Evolutionary conservation across 2,329 filamentous ascomycete genomes (phyloP).

Genomic region (Cladosporium austrohemisphaericum): DNA sequence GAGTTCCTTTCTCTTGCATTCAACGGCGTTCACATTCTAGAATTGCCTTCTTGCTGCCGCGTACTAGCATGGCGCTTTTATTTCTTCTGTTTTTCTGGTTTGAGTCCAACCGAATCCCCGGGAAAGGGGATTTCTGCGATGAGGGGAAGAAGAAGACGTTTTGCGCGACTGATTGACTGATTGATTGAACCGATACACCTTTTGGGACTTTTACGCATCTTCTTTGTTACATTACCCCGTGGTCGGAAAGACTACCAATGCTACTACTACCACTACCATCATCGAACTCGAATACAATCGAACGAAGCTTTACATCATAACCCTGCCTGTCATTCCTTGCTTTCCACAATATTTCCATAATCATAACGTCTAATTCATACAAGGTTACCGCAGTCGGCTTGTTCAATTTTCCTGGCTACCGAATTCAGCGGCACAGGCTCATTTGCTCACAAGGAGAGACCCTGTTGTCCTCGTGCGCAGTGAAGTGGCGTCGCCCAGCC

Average conservation of each 20-base stretch:
- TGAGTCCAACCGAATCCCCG: not conserved
- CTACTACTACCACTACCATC: not conserved
- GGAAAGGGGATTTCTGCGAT: not conserved
- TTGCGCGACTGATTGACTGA: slow-evolving; percentile 3
- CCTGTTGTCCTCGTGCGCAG: too few relatives aligned
- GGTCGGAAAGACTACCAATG: slow-evolving; percentile 1
- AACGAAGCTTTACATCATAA: not conserved
- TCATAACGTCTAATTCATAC: too few relatives aligned
- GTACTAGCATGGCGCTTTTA: slow-evolving; percentile 9
- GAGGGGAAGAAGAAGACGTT: not conserved
- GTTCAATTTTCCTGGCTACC: too few relatives aligned
- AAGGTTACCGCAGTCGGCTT: too few relatives aligned
- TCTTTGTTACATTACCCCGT: slow-evolving; percentile 11
- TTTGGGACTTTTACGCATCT: slow-evolving; percentile 12
- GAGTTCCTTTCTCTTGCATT: slow-evolving; percentile 8
- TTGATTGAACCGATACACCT: slow-evolving; percentile 10
- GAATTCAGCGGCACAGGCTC: too few relatives aligned
- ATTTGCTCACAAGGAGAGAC: too few relatives aligned
- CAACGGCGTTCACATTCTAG: slow-evolving; percentile 1
- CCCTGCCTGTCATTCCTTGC: not conserved
- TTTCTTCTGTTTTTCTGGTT: slow-evolving; percentile 1
- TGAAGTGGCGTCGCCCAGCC: too few relatives aligned
- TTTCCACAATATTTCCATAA: too few relatives aligned
- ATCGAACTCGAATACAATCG: not conserved
- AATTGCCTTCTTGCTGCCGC: slow-evolving; percentile 1